Conservation (phyloP, 192 early-diverging fungal genomes). For the Kickxella alabastrina region DNA sequence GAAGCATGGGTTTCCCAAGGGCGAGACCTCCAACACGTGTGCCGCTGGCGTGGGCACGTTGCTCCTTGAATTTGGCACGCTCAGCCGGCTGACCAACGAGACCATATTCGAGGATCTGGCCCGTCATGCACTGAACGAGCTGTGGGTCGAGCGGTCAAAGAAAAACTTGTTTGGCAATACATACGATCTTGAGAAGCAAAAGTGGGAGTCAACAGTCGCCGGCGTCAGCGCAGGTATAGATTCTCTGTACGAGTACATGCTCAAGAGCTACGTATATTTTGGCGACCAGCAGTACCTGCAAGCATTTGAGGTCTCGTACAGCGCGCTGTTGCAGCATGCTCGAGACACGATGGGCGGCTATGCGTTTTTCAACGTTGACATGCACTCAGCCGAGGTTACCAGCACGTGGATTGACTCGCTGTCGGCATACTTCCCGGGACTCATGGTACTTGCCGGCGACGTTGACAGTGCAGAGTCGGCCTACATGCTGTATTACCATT, state of each 20-base stretch:
- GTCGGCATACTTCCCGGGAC: slow-evolving; percentile 86
- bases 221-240: slow-evolving; percentile 89
- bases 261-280: slow-evolving; percentile 88
- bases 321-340: slow-evolving; percentile 60
- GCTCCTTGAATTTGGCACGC: slow-evolving; percentile 86
- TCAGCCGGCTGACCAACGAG: slow-evolving; percentile 81
- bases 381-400: slow-evolving; percentile 61
- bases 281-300: slow-evolving; percentile 72
- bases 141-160: slow-evolving; percentile 77
- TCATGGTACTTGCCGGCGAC: slow-evolving; percentile 89
- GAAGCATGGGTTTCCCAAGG: slow-evolving; percentile 60
- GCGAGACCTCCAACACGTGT: slow-evolving; percentile 73
- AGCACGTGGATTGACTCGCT: slow-evolving; percentile 84
- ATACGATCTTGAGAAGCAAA: slow-evolving; percentile 63
- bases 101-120: slow-evolving; percentile 70
- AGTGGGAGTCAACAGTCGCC: slow-evolving; percentile 70
- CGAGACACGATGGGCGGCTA: slow-evolving; percentile 65
- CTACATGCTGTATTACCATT: slow-evolving; percentile 79
- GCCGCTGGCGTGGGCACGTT: slow-evolving; percentile 89
- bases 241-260: slow-evolving; percentile 87
- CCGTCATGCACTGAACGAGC: slow-evolving; percentile 60
- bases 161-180: slow-evolving; percentile 80
- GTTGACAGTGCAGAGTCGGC: slow-evolving; percentile 74
- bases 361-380: slow-evolving; percentile 85
- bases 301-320: slow-evolving; percentile 74